Base-by-base conservation (phyloP, 352 stramenopile species). In the Pythium pyrilobum region DNA sequence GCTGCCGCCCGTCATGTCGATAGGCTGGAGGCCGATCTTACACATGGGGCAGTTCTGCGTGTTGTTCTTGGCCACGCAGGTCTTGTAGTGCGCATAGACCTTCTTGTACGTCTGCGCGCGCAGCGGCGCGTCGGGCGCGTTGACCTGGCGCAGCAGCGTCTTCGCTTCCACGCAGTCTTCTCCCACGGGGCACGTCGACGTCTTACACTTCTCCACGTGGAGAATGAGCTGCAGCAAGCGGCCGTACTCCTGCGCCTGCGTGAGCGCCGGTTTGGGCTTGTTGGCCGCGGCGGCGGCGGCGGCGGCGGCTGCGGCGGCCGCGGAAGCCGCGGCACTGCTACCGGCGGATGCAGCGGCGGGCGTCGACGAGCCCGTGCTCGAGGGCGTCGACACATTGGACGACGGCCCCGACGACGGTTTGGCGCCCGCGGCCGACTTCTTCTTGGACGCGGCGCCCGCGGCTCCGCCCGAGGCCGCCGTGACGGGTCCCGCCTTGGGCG, bases 21-120 rank as follows among this genome's bases (percentile, higher is more conserved):
- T 77, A 12, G 81, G 81, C 21, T 77, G 62, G 34, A 91, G 43
- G 3, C 81, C 80, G 41, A 95, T 89, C 47, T 85, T 89, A 61
- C 84, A 95, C 76, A 95, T 89, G 1, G 84, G 81, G 40, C 84
- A 95, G 47, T 81, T 91, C 5, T 59, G 55, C 9, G 80, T 91
- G 53, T 86, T 90, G 40, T 86, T 89, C 62, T 88, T 91, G 32
- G 72, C 68, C 10, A 88, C 4, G 50, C 84, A 95, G 18, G 79
- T 72, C 47, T 95, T 92, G 72, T 89, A 83, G 62, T 95, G 84
- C 0, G 71, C 62, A 24, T 84, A 92, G 11, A 95, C 77, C 67
- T 95, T 81, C 47, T 89, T 87, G 73, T 88, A 92, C 15, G 84
- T 95, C 46, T 89, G 86, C 3, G 81, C 84, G n/a, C 81, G 81